phyloP scores from a whole-genome alignment of 106 monocot species.

The Dendrobium catenatum region DNA sequence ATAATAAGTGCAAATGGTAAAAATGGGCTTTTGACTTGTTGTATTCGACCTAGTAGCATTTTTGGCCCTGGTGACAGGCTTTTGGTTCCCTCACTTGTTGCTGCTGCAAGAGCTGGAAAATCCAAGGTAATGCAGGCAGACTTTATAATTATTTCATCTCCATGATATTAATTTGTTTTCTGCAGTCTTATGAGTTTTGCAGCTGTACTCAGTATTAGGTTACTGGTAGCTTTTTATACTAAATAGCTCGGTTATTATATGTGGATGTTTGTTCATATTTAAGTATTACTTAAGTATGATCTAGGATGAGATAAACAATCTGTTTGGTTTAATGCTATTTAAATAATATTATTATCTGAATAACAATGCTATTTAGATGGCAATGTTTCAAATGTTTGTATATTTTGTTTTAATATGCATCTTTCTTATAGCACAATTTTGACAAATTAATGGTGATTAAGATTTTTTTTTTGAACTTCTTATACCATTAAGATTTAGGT shows the following conservation, averaged over 20 bases:
- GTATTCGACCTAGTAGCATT: constrained; percentile 96
- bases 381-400: neutral
- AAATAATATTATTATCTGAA: neutral
- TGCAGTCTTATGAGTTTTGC: neutral
- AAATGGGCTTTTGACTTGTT: constrained; percentile 79
- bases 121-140: constrained; percentile 49
- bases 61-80: constrained; percentile 96
- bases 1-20: constrained; percentile 81
- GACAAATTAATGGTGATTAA: neutral
- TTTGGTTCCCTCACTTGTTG: constrained; percentile 73
- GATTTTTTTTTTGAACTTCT: neutral
- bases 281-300: neutral
- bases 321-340: neutral
- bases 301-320: neutral
- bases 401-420: neutral
- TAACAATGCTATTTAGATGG: neutral
- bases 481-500: neutral
- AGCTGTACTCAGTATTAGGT: neutral
- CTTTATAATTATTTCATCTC: neutral
- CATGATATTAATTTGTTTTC: neutral
- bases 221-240: neutral
- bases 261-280: neutral
- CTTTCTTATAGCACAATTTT: neutral
- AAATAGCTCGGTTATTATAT: neutral
- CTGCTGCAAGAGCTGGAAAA: constrained; percentile 91